A percentile compares a stretch with the other conserved stretches of the same genome.
phyloP scores from a whole-genome alignment of 768 basidiomycete genomes.

The Pulveroboletus sp. region DNA sequence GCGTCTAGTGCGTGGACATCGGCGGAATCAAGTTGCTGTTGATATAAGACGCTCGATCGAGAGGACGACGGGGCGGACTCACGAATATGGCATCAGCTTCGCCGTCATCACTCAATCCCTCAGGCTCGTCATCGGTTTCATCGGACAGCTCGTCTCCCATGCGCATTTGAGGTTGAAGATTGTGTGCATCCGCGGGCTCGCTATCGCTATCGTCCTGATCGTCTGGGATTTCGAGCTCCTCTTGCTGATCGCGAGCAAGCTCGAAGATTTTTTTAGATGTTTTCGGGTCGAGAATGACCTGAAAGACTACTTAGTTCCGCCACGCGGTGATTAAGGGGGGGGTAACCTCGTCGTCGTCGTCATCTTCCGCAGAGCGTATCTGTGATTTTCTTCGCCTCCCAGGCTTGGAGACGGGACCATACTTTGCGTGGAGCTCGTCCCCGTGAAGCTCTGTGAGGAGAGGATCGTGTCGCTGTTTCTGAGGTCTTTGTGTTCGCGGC shows the following conservation, averaged over 20 bases:
- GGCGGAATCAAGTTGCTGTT: constrained; percentile 82
- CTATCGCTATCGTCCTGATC: constrained; percentile 48
- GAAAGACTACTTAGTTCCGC: constrained; percentile 1
- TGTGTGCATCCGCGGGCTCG: constrained; percentile 24
- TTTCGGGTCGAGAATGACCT: constrained; percentile 76
- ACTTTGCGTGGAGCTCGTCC: constrained; percentile 73
- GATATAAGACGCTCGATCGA: constrained; percentile 3
- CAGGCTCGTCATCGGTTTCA: constrained; percentile 41
- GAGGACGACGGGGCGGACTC: constrained; percentile 25
- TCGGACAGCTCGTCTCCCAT: constrained; percentile 53
- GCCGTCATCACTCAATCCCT: constrained; percentile 18
- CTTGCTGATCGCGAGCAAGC: constrained; percentile 89
- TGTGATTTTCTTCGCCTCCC: constrained; percentile 69
- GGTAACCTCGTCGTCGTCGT: constrained; percentile 58
- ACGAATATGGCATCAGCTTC: constrained; percentile 63
- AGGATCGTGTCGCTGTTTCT: constrained; percentile 78
- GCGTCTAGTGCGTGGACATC: constrained; percentile 86
- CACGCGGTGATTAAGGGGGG: constrained; percentile 8
- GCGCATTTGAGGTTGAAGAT: constrained; percentile 23
- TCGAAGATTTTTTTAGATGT: constrained; percentile 86
- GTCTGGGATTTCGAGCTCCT: constrained; percentile 69
- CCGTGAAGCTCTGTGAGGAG: constrained; percentile 78
- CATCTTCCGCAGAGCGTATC: constrained; percentile 42
- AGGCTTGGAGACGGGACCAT: constrained; percentile 71
- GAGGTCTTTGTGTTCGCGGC: constrained; percentile 58